phyloP scores from a whole-genome alignment of 2,329 filamentous ascomycete species.

The Phyllosticta citrichinensis region DNA sequence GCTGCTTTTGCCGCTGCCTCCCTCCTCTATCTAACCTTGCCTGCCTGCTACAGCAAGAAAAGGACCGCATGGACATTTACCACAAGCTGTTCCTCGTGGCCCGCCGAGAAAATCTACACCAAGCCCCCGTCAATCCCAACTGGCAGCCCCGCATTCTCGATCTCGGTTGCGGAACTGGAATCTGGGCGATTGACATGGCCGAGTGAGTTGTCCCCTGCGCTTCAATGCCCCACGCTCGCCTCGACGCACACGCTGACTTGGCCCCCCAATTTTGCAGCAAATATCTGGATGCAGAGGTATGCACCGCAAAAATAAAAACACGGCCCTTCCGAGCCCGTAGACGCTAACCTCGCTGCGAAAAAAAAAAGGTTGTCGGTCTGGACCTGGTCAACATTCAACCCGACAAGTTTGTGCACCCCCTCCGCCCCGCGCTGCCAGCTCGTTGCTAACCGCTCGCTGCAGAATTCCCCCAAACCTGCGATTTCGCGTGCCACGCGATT shows the following conservation, averaged over 20 bases:
- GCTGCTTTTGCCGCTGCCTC: background rate
- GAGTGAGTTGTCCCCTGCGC: conserved; percentile 44
- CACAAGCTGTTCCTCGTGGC: conserved; percentile 66
- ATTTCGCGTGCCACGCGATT: conserved; percentile 61
- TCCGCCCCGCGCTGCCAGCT: background rate
- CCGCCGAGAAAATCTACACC: conserved; percentile 41
- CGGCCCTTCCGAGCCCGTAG: background rate
- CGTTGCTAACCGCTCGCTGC: conserved; percentile 16
- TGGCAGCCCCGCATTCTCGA: conserved; percentile 45
- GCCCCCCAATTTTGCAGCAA: conserved; percentile 28
- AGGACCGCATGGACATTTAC: conserved; percentile 70
- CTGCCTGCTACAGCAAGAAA: conserved; percentile 46
- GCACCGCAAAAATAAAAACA: background rate
- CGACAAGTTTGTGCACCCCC: conserved; percentile 32
- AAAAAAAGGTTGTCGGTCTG: conserved; percentile 43
- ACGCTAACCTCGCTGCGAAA: conserved; percentile 8
- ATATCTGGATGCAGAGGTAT: conserved; percentile 45
- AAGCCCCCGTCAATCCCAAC: conserved; percentile 31
- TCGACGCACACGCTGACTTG: conserved; percentile 19
- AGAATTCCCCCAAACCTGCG: conserved; percentile 63
- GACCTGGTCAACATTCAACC: conserved; percentile 56
- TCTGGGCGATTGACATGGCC: conserved; percentile 83
- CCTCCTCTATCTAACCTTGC: background rate
- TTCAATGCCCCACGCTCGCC: background rate
- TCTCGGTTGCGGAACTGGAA: conserved; percentile 77